Conservation (phyloP, 805 yeast genomes). For the Wickerhamiella bombiphila region DNA sequence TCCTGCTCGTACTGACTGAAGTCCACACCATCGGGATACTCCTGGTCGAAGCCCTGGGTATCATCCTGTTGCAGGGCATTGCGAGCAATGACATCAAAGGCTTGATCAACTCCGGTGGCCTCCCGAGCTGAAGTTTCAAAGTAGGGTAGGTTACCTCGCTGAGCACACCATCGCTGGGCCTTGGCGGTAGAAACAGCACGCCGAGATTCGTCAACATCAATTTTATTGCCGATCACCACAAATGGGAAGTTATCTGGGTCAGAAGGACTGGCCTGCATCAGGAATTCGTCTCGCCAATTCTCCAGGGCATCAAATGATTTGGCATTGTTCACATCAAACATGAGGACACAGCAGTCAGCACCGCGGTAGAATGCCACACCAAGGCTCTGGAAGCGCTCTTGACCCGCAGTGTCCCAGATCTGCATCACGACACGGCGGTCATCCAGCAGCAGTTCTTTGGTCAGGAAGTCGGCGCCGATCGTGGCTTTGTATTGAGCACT, state of each 20-base stretch:
- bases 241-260: conserved; percentile 95
- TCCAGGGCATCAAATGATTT: conserved; percentile 82
- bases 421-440: conserved; percentile 62
- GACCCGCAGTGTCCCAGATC: conserved; percentile 99
- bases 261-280: conserved; percentile 81
- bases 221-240: conserved; percentile 86
- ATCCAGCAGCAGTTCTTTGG: conserved; percentile 78
- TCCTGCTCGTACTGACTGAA: conserved; percentile 76
- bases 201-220: conserved; percentile 85
- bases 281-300: conserved; percentile 90
- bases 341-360: conserved; percentile 93
- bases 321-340: conserved; percentile 89
- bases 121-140: conserved; percentile 98
- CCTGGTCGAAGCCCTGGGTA: conserved; percentile 79
- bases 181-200: conserved; percentile 50
- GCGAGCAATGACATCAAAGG: conserved; percentile 90
- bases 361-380: conserved; percentile 97
- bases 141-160: conserved; percentile 69
- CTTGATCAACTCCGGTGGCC: conserved; percentile 86
- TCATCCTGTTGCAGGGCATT: conserved; percentile 94
- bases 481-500: conserved; percentile 95
- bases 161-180: conserved; percentile 47
- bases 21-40: conserved; percentile 90
- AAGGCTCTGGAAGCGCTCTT: conserved; percentile 88
- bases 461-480: conserved; percentile 91